Evolutionary conservation across 2,329 filamentous ascomycete species (phyloP).

Genomic region (Aphanoascus verrucosus): DNA sequence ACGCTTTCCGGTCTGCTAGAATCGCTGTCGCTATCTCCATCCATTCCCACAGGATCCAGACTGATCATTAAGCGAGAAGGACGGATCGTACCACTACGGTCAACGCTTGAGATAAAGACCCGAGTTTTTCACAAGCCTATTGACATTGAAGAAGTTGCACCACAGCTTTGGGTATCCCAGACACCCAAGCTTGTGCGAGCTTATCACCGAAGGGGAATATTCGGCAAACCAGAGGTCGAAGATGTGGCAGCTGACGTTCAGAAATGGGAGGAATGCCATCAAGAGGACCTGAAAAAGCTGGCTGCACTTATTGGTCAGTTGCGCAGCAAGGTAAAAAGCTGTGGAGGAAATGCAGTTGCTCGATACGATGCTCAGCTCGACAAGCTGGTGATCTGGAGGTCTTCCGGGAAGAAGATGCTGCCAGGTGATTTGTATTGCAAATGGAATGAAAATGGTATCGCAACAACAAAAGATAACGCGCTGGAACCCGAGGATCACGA

Average conservation of each 20-base stretch:
- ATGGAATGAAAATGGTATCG: too few relatives aligned
- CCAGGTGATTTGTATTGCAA: too few relatives aligned
- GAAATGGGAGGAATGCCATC: conserved; percentile 30
- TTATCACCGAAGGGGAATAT: conserved; percentile 24
- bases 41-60: too few relatives aligned
- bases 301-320: conserved; percentile 11
- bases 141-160: conserved; percentile 26
- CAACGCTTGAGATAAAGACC: conserved; percentile 40
- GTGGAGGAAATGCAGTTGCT: too few relatives aligned
- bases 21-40: too few relatives aligned
- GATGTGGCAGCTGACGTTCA: conserved; percentile 26
- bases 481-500: too few relatives aligned
- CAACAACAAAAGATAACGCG: too few relatives aligned
- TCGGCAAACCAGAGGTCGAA: conserved; percentile 24
- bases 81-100: conserved; percentile 24
- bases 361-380: too few relatives aligned
- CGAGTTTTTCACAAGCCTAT: conserved; percentile 27
- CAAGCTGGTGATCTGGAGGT: too few relatives aligned
- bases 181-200: conserved; percentile 40
- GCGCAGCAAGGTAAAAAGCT: too few relatives aligned
- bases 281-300: conserved; percentile 24
- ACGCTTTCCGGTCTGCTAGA: too few relatives aligned
- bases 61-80: conserved; percentile 25
- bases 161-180: conserved; percentile 40
- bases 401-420: too few relatives aligned